Evolutionary conservation across 495 filamentous ascomycete genomes (phyloP).

Genomic region (Xeromyces bisporus): DNA sequence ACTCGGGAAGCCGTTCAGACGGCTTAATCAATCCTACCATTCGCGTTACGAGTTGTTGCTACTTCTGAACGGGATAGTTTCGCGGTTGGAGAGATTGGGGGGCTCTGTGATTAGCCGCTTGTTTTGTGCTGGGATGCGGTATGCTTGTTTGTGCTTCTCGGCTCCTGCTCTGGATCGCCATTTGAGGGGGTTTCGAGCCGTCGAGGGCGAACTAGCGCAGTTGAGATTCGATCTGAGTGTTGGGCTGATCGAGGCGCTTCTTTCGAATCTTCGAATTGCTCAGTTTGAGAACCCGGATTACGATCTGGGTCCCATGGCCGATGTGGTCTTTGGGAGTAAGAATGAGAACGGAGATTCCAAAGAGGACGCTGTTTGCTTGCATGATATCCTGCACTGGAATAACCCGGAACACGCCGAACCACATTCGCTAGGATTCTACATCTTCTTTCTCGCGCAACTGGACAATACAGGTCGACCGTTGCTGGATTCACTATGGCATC

Average conservation of each 20-base stretch:
- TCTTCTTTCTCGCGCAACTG: slow-evolving; percentile 12
- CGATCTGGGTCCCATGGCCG: slow-evolving; percentile 10
- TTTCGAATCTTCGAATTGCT: slow-evolving; percentile 7
- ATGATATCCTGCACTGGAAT: slow-evolving; percentile 11
- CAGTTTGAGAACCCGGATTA: slow-evolving; percentile 10
- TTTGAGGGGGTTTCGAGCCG: slow-evolving; percentile 5
- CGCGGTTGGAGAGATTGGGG: slow-evolving; percentile 9
- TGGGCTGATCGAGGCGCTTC: slow-evolving; percentile 9
- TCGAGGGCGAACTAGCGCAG: slow-evolving; percentile 1
- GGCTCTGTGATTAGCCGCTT: slow-evolving; percentile 2
- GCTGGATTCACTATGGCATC: slow-evolving; percentile 9
- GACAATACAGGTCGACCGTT: slow-evolving; percentile 2
- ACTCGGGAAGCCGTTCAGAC: too few species aligned
- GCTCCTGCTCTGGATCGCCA: slow-evolving; percentile 11
- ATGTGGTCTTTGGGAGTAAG: slow-evolving; percentile 14
- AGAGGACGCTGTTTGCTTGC: slow-evolving; percentile 4
- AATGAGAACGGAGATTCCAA: neutral
- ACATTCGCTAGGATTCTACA: slow-evolving; percentile 1
- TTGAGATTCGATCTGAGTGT: slow-evolving; percentile 2
- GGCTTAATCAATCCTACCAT: too few species aligned
- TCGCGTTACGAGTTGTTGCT: slow-evolving; percentile 15
- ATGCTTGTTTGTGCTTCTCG: slow-evolving; percentile 16
- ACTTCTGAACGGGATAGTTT: slow-evolving; percentile 12
- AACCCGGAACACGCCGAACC: neutral
- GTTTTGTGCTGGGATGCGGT: slow-evolving; percentile 11